Base-by-base conservation (phyloP, 805 yeast species). In the Yarrowia sp. region DNA sequence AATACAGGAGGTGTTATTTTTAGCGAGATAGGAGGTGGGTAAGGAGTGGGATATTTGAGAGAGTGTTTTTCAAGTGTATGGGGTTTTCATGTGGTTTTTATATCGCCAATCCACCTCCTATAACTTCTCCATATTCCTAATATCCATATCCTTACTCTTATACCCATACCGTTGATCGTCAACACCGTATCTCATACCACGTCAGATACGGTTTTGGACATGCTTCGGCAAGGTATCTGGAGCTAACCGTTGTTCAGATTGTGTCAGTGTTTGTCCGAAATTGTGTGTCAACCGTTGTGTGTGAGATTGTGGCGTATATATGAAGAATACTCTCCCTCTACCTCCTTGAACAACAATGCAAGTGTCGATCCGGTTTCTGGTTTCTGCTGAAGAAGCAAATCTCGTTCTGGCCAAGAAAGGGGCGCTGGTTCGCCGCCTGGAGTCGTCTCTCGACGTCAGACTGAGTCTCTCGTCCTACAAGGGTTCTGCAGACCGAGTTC, bases 1-100 rank as follows among this genome's bases (percentile, higher is more conserved):
- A 30, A 44, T 28, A 44, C 51, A 44, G 52, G 52, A 48, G 52
- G 52, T 22, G 52, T 28, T 48, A 48, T 17, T 28, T 48, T 48
- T 28, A 30, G 36, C 21, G 12, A n/a, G 12, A 10, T 12, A 32
- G 5, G 11, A 17, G 26, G 9, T 14, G 21, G 5, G 48, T 24
- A 4, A 14, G 8, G 17, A 22, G 3, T 24, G 30, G 14, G 12
- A n/a, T 16, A 16, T 35, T 26, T 3, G 38, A 12, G 19, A 16
- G 6, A 16, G 14, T 1, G 38, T 7, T n/a, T 14, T 35, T n/a
- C 38, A 16, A 32, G 35, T 32, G n/a, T n/a, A n/a, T n/a, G n/a
- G n/a, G n/a, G n/a, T n/a, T n/a, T n/a, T n/a, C n/a, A n/a, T n/a
- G n/a, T n/a, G n/a, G n/a, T n/a, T n/a, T n/a, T n/a, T n/a, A n/a